A percentile compares a stretch with the other conserved stretches of the same genome.
Evolutionary conservation across 805 yeast genomes (phyloP).

Genomic region (Metschnikowia borealis): DNA sequence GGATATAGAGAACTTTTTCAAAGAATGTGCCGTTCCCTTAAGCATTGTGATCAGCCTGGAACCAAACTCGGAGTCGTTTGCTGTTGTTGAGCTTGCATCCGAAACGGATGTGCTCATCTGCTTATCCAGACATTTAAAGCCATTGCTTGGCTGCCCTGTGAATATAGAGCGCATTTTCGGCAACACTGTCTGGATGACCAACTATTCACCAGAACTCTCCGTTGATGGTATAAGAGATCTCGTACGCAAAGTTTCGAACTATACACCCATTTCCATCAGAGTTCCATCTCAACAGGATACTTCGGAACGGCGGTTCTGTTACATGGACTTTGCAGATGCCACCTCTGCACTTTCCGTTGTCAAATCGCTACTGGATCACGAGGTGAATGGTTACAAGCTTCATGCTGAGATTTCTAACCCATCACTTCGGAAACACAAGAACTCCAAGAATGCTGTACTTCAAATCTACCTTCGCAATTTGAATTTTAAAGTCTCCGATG

Average conservation of each 20-base stretch:
- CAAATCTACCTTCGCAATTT: conserved; percentile 56
- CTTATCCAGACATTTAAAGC: conserved; percentile 54
- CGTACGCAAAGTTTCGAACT: conserved; percentile 29
- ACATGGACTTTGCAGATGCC: conserved; percentile 53
- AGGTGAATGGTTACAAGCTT: conserved; percentile 31
- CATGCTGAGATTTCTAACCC: conserved; percentile 66
- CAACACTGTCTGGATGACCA: conserved; percentile 67
- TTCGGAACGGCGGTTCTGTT: conserved; percentile 65
- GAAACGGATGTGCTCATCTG: conserved; percentile 53
- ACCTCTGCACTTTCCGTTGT: conserved; percentile 43
- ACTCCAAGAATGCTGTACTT: conserved; percentile 19
- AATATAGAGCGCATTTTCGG: conserved; percentile 42
- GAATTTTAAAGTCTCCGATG: conserved; percentile 41
- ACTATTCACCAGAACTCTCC: conserved; percentile 58
- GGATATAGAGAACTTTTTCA: conserved; percentile 43
- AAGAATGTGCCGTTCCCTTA: conserved; percentile 56
- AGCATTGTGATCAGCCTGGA: conserved; percentile 23
- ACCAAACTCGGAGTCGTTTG: conserved; percentile 25
- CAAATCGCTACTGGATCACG: conserved; percentile 25
- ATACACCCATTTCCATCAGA: conserved; percentile 48
- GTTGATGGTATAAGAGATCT: conserved; percentile 34
- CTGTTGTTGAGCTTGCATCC: conserved; percentile 55
- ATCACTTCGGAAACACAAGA: conserved; percentile 24
- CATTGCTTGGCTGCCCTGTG: conserved; percentile 40
- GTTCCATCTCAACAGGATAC: conserved; percentile 60